These are phyloP conservation scores for Backusella mclennaniae DNA, from an alignment of 192 early-diverging fungal genomes.

Conservation along the genomic window DNA sequence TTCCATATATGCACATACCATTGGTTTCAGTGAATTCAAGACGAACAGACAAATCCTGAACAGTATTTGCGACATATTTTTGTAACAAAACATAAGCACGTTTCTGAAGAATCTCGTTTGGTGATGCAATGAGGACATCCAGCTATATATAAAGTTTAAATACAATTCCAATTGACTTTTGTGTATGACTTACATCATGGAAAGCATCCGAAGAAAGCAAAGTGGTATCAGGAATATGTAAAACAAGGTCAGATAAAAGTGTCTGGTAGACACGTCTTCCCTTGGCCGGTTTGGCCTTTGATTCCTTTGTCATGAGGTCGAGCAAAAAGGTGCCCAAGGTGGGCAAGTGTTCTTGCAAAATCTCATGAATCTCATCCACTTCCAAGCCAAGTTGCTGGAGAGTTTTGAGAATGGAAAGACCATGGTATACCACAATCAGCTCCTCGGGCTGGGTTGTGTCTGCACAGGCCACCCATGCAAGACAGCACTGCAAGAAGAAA, in stretches of 20 bases:
- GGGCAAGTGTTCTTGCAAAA: slow-evolving; percentile 1
- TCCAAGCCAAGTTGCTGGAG: slow-evolving; percentile 10
- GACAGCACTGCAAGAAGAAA: slow-evolving; percentile 24
- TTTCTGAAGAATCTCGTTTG: slow-evolving; percentile 42
- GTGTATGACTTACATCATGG: not conserved
- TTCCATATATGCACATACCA: slow-evolving; percentile 12
- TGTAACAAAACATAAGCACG: slow-evolving; percentile 36
- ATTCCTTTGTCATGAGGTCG: slow-evolving; percentile 8
- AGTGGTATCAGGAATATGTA: slow-evolving; percentile 22
- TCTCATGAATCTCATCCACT: slow-evolving; percentile 1
- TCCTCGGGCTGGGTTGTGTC: slow-evolving; percentile 16
- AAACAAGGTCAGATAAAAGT: slow-evolving; percentile 17
- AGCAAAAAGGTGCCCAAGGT: not conserved
- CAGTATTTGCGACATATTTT: slow-evolving; percentile 14
- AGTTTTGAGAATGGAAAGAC: slow-evolving; percentile 6
- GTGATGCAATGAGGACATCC: slow-evolving; percentile 18
- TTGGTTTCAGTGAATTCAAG: slow-evolving; percentile 34
- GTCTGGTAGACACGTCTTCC: slow-evolving; percentile 21
- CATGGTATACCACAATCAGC: slow-evolving; percentile 18
- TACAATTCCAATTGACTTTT: not conserved
- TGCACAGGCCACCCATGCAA: slow-evolving; percentile 27
- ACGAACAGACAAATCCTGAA: slow-evolving; percentile 31
- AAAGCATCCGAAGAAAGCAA: slow-evolving; percentile 6
- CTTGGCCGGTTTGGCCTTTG: not conserved
- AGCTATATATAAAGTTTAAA: slow-evolving; percentile 16